Percentiles rank a stretch among this genome's conserved stretches.
Conservation (phyloP, 2,329 filamentous ascomycete genomes). For the Talaromyces albobiverticillius region DNA sequence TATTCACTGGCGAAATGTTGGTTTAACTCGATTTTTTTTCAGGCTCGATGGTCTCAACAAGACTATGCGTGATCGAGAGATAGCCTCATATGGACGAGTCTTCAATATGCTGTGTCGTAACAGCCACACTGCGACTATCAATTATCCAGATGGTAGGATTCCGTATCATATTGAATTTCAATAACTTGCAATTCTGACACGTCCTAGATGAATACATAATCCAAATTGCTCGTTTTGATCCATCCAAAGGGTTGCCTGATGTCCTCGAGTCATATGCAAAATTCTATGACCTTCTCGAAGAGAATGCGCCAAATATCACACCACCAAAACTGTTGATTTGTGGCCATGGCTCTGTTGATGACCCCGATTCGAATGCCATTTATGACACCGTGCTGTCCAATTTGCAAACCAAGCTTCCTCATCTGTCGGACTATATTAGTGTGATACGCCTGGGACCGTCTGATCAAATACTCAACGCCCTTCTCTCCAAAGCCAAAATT, state of each 20-base stretch:
- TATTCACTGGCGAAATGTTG: constrained; percentile 65
- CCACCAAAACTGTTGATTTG: constrained; percentile 72
- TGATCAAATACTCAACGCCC: constrained; percentile 74
- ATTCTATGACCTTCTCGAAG: constrained; percentile 60
- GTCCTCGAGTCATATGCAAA: constrained; percentile 73
- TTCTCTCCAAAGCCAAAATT: constrained; percentile 69
- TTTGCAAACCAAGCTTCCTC: constrained; percentile 61
- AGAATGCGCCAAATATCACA: constrained; percentile 47
- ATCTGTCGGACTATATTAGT: constrained; percentile 65
- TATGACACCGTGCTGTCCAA: constrained; percentile 70
- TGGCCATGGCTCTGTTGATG: constrained; percentile 76
- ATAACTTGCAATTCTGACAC: constrained; percentile 36
- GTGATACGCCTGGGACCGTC: constrained; percentile 74
- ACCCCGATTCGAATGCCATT: constrained; percentile 70
- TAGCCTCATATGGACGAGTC: constrained; percentile 70
- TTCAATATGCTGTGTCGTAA: constrained; percentile 63
- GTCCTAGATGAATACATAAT: constrained; percentile 67
- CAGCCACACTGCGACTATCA: constrained; percentile 57
- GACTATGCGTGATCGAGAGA: constrained; percentile 46
- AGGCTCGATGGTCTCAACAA: constrained; percentile 31
- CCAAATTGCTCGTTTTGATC: constrained; percentile 79
- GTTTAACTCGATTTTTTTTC: constrained; percentile 28
- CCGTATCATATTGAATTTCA: constrained; percentile 22
- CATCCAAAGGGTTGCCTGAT: constrained; percentile 76
- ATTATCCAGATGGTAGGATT: constrained; percentile 34